Evolutionary conservation across 179 eudicot species (phyloP), one percentile per base, ranked within the genome.

Genomic region (Amaranthus tricolor): DNA sequence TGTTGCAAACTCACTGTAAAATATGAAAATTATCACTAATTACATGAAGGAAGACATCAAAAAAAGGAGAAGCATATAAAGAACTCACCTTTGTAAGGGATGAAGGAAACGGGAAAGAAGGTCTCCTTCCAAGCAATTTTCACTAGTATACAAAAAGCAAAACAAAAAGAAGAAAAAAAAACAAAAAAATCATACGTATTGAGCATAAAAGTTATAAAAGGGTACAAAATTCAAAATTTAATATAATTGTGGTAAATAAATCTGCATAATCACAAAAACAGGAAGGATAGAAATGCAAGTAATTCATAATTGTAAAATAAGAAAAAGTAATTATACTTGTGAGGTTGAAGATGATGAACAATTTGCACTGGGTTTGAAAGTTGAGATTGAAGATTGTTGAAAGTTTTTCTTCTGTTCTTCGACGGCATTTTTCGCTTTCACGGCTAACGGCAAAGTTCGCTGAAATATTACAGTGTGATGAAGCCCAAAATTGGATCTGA

Each of bases 71-170:
- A 20, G 20, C 4, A 9, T 5, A 6, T 17, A 67, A 24, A 3
- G 61, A 12, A 49, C 11, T n/a, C 63, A 89, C 91, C 88, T 87
- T 58, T 78, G 57, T 17, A 88, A 71, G 64, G 88, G 84, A 66
- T 81, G 71, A 79, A 91, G 86, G 43, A 91, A 80, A 61, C 68
- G 62, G 71, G 79, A 73, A 53, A 91, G 89, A 78, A 65, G 72
- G 83, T 88, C 90, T 7, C 94, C 96, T 79, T 89, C 90, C 74
- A 78, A 82, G 76, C 81, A 83, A 24, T 7, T 20, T 43, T 43
- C 51, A 57, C 70, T 62, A 14, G 40, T 51, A 40, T 43, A 5
- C 17, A 71, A 77, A 12, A 6, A 43, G 16, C 49, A 9, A 51
- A n/a, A 31, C 5, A 58, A 19, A 24, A 21, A 6, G 65, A 64